Base-by-base conservation (phyloP, 2,329 filamentous ascomycete species). In the Kalmusia sp. region DNA sequence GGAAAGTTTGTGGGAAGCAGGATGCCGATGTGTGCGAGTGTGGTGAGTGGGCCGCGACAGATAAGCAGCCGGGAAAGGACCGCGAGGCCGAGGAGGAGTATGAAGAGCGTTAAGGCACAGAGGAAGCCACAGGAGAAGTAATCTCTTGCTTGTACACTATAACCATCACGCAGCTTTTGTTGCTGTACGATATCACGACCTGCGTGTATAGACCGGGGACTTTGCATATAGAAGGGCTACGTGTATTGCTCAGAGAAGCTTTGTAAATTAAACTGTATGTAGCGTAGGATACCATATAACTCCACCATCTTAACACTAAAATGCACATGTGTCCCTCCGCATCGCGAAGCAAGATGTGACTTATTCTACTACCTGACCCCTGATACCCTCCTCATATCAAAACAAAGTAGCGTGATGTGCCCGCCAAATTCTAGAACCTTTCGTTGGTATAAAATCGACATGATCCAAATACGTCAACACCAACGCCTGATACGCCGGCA, bases 1-100 rank as follows among this genome's bases (percentile, higher is more conserved):
- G 95, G 95, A n/a, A 87, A 86, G 64, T 95, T 90, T 63, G 80
- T 98, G 25, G 88, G 82, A 1, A 76, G 79, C 8, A 80, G 91
- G 30, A 72, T 70, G 59, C 89, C 90, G 1, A 87, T 96, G 80
- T 87, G 89, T 63, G 90, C 86, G 6, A 92, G 87, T 84, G 53
- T 87, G 54, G 71, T 88, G 12, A 74, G 76, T 57, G 77, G 79
- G 59, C 85, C 85, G 69, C 84, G 84, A 24, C 78, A 76, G 12
- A 74, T 79, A n/a, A 74, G 78, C 21, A 74, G 75, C 19, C 75
- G 80, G 51, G 79, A 82, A 51, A 79, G 76, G 65, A 82, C 77
- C 61, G 76, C 70, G 14, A 78, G 90, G 54, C 90, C 88, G 22
- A 81, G 88, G 61, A 82, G 79, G 73, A 89, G 87, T 67, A 92